phyloP scores from a whole-genome alignment of 306 rosid genomes.

The Cicer arietinum region DNA sequence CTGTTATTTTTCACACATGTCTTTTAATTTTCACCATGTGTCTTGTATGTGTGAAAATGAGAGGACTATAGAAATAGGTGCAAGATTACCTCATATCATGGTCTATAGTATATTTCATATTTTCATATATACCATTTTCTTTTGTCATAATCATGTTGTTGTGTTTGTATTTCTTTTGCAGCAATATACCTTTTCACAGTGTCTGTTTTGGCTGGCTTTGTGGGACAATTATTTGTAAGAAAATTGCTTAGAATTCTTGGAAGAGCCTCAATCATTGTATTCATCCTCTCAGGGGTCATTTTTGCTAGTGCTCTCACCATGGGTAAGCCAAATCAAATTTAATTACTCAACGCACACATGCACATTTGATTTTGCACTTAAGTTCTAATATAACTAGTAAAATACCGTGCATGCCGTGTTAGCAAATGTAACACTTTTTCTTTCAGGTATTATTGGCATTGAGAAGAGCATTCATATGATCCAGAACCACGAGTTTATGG shows the following conservation, averaged over 20 bases:
- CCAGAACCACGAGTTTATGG: conserved; percentile 77
- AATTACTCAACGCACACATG: neutral
- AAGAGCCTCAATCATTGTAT: conserved; percentile 78
- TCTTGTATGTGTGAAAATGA: conserved; percentile 7
- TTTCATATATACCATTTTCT: neutral
- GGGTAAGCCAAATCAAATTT: conserved; percentile 57
- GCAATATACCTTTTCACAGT: conserved; percentile 76
- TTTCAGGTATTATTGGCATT: conserved; percentile 72
- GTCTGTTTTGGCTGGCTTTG: conserved; percentile 83
- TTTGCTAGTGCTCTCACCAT: conserved; percentile 84
- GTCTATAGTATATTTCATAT: conserved; percentile 1
- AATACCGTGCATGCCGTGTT: too few species aligned
- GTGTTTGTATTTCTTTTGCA: conserved; percentile 41
- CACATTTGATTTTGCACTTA: neutral
- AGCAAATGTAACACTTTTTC: conserved; percentile 19
- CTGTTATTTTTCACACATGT: too few species aligned
- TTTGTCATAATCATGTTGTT: too few species aligned
- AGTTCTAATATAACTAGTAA: neutral
- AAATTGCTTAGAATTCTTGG: conserved; percentile 60
- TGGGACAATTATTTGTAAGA: conserved; percentile 76
- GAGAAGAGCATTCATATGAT: conserved; percentile 67
- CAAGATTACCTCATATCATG: neutral
- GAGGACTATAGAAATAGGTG: neutral
- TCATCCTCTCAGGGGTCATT: conserved; percentile 87
- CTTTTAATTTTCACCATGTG: neutral